Evolutionary conservation across 2,329 filamentous ascomycete species (phyloP), one percentile per base, ranked within the genome.

Genomic region (Tolypocladium nubicola): DNA sequence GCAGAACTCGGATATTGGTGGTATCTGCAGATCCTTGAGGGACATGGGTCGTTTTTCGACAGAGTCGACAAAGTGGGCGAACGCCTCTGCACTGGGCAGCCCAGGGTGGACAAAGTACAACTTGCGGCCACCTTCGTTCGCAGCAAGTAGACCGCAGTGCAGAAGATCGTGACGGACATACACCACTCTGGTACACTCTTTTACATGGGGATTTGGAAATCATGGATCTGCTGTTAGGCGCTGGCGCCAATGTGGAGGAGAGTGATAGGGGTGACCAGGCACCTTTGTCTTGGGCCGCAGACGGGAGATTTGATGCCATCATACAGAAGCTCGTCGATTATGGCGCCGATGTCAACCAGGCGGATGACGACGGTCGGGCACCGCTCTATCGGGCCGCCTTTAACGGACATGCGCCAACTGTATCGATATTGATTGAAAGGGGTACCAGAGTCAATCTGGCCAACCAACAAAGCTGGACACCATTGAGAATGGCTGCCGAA

Each of bases 1-100:
- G 61, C 60, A 7, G 58, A 63, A 33, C 39, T 57, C 21, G 61
- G 61, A 3, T 23, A 54, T 30, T 39, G 57, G 40, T 13, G 10
- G 14, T 52, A 56, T 16, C 13, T 62, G 9, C 37, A 35, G 37
- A 23, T 10, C 11, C 47, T 64, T 2, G 56, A 57, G 19, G 11
- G 52, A 1, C 54, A 26, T 0, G 59, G 61, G 1, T 57, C 55
- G 0, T 41, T 47, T 37, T 10, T 58, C 52, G 60, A 63, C 26
- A 56, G 26, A 14, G 14, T 53, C 2, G 60, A 62, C 21, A 33
- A 57, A 16, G 13, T 23, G 39, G 39, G 3, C 54, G 47, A 6
- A 59, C 59, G 7, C 57, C 60, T 8, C 11, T 62, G 2, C 26
- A 57, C 19, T 61, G 58, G 57, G 54, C 59, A 4, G 45, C 45